phyloP scores from a whole-genome alignment of 139 green algal species.

The Edaphochlamys debaryana region DNA sequence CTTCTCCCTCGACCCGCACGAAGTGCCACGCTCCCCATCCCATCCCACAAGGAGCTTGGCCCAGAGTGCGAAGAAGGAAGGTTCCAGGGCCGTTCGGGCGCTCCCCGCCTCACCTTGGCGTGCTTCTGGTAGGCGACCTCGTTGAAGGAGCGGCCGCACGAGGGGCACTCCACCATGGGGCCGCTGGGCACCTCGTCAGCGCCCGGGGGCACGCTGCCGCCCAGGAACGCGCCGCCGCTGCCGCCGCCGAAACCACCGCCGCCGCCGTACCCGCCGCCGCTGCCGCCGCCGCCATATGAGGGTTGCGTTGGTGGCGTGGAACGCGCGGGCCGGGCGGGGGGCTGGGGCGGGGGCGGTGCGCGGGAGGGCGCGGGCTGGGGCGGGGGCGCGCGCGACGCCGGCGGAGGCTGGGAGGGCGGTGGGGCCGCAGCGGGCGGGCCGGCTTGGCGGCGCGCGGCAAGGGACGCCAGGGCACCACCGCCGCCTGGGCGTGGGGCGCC shows the following conservation, averaged over 20 bases:
- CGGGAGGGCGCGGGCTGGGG: too few species aligned
- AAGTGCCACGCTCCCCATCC: too few species aligned
- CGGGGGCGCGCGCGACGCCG: too few species aligned
- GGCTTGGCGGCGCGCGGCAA: not conserved
- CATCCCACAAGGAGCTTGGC: too few species aligned
- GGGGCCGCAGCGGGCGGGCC: not conserved
- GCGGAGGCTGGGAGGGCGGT: not conserved
- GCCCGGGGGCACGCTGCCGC: slow-evolving; percentile 1
- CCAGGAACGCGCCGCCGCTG: not conserved
- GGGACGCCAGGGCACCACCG: not conserved
- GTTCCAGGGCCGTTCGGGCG: not conserved
- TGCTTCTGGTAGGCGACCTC: slow-evolving; percentile 46
- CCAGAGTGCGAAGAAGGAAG: too few species aligned
- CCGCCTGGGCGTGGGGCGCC: not conserved
- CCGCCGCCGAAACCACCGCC: not conserved
- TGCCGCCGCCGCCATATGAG: not conserved
- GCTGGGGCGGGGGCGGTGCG: too few species aligned
- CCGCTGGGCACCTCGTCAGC: not conserved
- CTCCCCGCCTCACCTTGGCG: slow-evolving; percentile 30
- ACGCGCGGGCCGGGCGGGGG: too few species aligned
- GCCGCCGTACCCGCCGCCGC: not conserved
- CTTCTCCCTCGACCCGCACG: too few species aligned
- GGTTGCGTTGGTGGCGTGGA: too few species aligned
- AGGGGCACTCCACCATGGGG: slow-evolving; percentile 39
- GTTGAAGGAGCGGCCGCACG: slow-evolving; percentile 47